A percentile compares a stretch with the other conserved stretches of the same genome.
Conservation (phyloP, 2,329 filamentous ascomycete genomes). For the Chrysoporthe deuterocubensis region DNA sequence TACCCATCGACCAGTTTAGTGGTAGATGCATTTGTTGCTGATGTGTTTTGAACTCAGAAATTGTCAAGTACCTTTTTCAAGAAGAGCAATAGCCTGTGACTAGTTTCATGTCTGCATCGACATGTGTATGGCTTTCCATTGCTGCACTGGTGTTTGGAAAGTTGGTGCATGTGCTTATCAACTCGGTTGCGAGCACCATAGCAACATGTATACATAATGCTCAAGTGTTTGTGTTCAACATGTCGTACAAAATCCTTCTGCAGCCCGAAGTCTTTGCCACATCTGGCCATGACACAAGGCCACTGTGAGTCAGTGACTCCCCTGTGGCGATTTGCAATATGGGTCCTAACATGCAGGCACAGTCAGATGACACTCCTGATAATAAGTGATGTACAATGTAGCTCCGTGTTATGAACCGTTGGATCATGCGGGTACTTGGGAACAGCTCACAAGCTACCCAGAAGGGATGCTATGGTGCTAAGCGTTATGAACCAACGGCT, state of each 20-base stretch:
- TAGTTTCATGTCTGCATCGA: constrained; percentile 11
- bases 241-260: constrained; percentile 12
- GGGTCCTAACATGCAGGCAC: background rate
- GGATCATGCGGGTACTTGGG: no score
- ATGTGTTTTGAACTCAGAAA: no score
- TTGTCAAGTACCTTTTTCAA: no score
- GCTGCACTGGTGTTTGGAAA: background rate
- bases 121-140: background rate
- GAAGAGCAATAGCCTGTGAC: background rate
- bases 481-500: no score
- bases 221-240: background rate
- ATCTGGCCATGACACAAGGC: constrained; percentile 1
- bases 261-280: background rate
- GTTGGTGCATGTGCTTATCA: background rate
- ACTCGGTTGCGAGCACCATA: background rate
- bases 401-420: no score
- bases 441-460: no score
- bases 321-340: background rate
- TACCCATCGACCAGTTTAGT: no score
- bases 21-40: no score
- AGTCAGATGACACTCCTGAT: no score
- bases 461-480: no score
- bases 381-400: no score
- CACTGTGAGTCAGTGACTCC: background rate
- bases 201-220: constrained; percentile 8